Conservation (phyloP, 2,329 filamentous ascomycete genomes). For the Colletotrichum aenigma region DNA sequence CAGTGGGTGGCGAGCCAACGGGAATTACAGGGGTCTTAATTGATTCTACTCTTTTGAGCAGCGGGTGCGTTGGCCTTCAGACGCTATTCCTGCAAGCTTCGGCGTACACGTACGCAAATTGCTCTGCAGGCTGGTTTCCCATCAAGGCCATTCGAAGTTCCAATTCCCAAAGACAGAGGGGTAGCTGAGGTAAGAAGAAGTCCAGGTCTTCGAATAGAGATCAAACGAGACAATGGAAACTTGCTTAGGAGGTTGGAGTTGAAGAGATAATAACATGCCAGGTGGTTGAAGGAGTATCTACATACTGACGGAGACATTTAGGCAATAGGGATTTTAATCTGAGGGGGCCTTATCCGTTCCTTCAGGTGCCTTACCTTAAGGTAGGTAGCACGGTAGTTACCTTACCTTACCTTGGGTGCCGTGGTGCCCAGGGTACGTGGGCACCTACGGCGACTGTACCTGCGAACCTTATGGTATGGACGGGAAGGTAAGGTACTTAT, state of each 20-base stretch:
- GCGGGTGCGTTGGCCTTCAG: not conserved
- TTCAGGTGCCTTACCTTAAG: no score
- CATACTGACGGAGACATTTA: not conserved
- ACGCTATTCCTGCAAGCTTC: not conserved
- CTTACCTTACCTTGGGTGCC: no score
- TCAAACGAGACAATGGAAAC: not conserved
- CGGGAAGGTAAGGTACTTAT: not conserved
- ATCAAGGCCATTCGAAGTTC: not conserved
- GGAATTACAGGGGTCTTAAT: conserved; percentile 1
- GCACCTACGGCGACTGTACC: no score
- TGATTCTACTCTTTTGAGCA: not conserved
- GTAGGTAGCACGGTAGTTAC: no score
- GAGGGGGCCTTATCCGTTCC: not conserved
- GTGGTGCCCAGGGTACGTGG: not conserved
- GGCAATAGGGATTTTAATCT: not conserved
- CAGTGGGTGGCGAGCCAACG: not conserved
- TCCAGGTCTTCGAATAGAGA: not conserved
- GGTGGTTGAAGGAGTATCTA: not conserved
- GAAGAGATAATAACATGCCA: not conserved
- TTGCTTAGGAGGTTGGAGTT: not conserved
- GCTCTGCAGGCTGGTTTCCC: not conserved
- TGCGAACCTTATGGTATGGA: not conserved
- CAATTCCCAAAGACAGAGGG: not conserved
- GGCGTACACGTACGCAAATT: not conserved
- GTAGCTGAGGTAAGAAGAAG: not conserved